A percentile compares a stretch with the other conserved stretches of the same genome.
These are phyloP conservation scores for Beauveria medogensis DNA, from an alignment of 2,329 filamentous ascomycete species.

Conservation along the genomic window DNA sequence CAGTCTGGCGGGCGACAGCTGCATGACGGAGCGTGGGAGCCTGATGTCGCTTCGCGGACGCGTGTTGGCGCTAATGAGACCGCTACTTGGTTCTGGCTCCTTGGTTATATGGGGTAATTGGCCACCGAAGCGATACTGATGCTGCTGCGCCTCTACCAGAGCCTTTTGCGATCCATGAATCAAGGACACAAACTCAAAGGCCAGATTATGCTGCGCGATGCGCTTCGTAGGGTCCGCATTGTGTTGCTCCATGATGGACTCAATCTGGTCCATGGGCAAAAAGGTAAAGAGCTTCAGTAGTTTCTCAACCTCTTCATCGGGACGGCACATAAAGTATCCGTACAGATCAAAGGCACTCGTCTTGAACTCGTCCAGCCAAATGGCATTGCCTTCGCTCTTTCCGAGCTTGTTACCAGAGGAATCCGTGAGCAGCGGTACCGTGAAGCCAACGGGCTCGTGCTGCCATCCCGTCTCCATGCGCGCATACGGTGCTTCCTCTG, in stretches of 20 bases:
- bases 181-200: conserved; percentile 71
- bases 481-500: conserved; percentile 37
- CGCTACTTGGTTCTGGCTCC: conserved; percentile 21
- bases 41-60: conserved; percentile 46
- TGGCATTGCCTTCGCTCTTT: conserved; percentile 86
- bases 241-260: conserved; percentile 60
- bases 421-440: conserved; percentile 82
- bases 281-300: conserved; percentile 91
- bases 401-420: conserved; percentile 84
- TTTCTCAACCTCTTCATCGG: conserved; percentile 72
- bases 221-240: conserved; percentile 59
- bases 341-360: conserved; percentile 83
- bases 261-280: conserved; percentile 62
- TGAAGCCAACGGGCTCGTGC: conserved; percentile 71
- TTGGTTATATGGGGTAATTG: conserved; percentile 23
- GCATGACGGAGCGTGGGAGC: conserved; percentile 50
- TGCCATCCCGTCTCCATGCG: conserved; percentile 34
- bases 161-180: conserved; percentile 65
- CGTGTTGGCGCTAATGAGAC: conserved; percentile 35
- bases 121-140: conserved; percentile 40
- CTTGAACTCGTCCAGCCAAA: conserved; percentile 82
- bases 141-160: conserved; percentile 48
- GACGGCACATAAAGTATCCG: conserved; percentile 75
- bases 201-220: conserved; percentile 73
- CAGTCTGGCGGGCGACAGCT: conserved; percentile 49